These are phyloP conservation scores for Claviceps lovelessii DNA, from an alignment of 2,329 filamentous ascomycete genomes.

Conservation along the genomic window DNA sequence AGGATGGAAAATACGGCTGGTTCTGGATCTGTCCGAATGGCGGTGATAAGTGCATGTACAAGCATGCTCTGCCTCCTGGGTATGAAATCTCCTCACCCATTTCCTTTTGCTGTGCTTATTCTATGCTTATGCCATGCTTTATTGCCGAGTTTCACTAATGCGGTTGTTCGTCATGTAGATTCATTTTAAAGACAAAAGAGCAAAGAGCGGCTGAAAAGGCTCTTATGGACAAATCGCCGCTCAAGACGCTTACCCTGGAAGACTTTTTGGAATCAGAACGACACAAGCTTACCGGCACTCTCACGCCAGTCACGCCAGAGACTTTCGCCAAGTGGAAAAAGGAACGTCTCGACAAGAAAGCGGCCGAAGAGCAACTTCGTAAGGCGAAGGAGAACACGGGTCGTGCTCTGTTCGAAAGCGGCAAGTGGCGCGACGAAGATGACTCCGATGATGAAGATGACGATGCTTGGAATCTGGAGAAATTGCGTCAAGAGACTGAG, in stretches of 20 bases:
- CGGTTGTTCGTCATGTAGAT: slow-evolving; percentile 35
- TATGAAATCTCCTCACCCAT: slow-evolving; percentile 32
- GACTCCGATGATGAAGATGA: slow-evolving; percentile 48
- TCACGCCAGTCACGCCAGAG: slow-evolving; percentile 89
- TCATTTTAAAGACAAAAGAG: slow-evolving; percentile 94
- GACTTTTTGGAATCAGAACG: slow-evolving; percentile 95
- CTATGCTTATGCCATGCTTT: neutral
- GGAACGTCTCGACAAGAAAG: slow-evolving; percentile 87
- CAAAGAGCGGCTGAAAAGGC: slow-evolving; percentile 93
- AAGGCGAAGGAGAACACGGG: slow-evolving; percentile 92
- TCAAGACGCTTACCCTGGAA: slow-evolving; percentile 88
- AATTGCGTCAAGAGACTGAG: slow-evolving; percentile 74
- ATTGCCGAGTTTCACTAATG: slow-evolving; percentile 12
- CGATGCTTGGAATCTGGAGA: slow-evolving; percentile 68
- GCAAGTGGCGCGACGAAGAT: slow-evolving; percentile 66
- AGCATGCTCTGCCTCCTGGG: slow-evolving; percentile 88
- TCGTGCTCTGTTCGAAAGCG: slow-evolving; percentile 88
- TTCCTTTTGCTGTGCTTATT: neutral
- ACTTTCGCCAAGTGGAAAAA: slow-evolving; percentile 95
- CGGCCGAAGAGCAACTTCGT: slow-evolving; percentile 77
- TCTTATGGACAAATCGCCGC: slow-evolving; percentile 83
- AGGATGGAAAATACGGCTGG: slow-evolving; percentile 98
- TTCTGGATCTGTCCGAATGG: slow-evolving; percentile 98
- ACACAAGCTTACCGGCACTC: slow-evolving; percentile 79
- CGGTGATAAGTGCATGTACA: slow-evolving; percentile 96